Conservation (phyloP, 2,329 filamentous ascomycete genomes). For the Calonectria pteridis region DNA sequence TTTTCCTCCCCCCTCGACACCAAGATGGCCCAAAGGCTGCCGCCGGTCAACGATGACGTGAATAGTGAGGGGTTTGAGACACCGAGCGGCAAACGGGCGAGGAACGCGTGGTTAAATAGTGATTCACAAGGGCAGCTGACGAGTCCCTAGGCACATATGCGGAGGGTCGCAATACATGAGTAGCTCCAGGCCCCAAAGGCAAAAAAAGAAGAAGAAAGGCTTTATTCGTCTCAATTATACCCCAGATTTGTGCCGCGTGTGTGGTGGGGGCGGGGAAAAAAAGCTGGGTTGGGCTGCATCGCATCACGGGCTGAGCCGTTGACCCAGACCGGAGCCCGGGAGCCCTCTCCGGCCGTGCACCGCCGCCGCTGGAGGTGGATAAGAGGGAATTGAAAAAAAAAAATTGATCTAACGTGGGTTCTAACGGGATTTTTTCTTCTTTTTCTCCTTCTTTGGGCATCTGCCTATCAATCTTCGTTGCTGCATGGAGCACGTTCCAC, state of each 20-base stretch:
- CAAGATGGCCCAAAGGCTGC: not conserved
- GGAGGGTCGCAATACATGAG: constrained; percentile 3
- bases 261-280: constrained; percentile 43
- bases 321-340: constrained; percentile 29
- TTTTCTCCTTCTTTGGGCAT: not conserved
- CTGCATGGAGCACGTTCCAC: constrained; percentile 15
- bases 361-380: constrained; percentile 23
- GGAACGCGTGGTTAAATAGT: constrained; percentile 9
- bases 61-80: constrained; percentile 15
- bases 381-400: not conserved
- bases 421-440: not conserved
- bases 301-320: constrained; percentile 30
- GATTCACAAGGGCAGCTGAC: not conserved
- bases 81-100: constrained; percentile 1
- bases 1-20: not conserved
- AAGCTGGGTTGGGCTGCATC: constrained; percentile 18
- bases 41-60: not conserved
- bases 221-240: constrained; percentile 25
- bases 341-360: constrained; percentile 33
- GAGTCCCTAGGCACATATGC: constrained; percentile 7
- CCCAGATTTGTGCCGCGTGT: constrained; percentile 18
- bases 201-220: not conserved
- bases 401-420: constrained; percentile 12
- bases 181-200: constrained; percentile 10
- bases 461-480: not conserved